Evolutionary conservation across 2,329 filamentous ascomycete genomes (phyloP).

Genomic region (Cyphellophora europaea): DNA sequence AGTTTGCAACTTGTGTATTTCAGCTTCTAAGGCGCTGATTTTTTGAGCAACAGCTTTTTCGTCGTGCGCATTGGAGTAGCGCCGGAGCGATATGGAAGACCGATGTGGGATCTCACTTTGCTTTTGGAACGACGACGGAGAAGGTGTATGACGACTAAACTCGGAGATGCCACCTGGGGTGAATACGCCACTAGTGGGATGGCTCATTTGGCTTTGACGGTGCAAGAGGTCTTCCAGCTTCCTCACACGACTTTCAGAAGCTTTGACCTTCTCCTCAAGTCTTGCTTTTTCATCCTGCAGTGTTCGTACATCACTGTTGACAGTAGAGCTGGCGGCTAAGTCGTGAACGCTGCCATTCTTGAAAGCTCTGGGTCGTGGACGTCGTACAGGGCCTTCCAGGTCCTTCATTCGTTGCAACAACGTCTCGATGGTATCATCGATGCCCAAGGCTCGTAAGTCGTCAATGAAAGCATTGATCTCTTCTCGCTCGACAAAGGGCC

Average conservation of each 20-base stretch:
- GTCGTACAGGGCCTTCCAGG: slow-evolving; percentile 70
- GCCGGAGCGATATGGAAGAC: slow-evolving; percentile 52
- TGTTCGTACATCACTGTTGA: slow-evolving; percentile 65
- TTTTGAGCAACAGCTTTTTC: slow-evolving; percentile 52
- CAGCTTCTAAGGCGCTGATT: slow-evolving; percentile 62
- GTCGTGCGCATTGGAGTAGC: slow-evolving; percentile 50
- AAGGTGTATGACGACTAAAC: slow-evolving; percentile 24
- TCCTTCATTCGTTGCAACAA: slow-evolving; percentile 69
- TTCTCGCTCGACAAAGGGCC: slow-evolving; percentile 67
- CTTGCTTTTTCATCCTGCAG: slow-evolving; percentile 77
- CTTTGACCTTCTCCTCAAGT: slow-evolving; percentile 64
- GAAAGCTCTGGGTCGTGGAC: slow-evolving; percentile 80
- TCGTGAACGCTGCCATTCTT: slow-evolving; percentile 95
- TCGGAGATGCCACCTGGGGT: slow-evolving; percentile 29
- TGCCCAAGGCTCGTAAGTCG: slow-evolving; percentile 53
- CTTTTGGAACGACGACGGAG: slow-evolving; percentile 24
- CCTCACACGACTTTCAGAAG: slow-evolving; percentile 80
- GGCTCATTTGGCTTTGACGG: slow-evolving; percentile 56
- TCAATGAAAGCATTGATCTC: slow-evolving; percentile 69
- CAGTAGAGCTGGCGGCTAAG: slow-evolving; percentile 74
- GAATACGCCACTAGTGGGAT: slow-evolving; percentile 43
- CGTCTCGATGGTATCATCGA: slow-evolving; percentile 59
- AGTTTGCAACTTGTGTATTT: slow-evolving; percentile 62
- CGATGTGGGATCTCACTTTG: slow-evolving; percentile 43
- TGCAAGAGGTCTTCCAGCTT: slow-evolving; percentile 89